Conservation (phyloP, 2,329 filamentous ascomycete species). For the Hansfordia pulvinata region DNA sequence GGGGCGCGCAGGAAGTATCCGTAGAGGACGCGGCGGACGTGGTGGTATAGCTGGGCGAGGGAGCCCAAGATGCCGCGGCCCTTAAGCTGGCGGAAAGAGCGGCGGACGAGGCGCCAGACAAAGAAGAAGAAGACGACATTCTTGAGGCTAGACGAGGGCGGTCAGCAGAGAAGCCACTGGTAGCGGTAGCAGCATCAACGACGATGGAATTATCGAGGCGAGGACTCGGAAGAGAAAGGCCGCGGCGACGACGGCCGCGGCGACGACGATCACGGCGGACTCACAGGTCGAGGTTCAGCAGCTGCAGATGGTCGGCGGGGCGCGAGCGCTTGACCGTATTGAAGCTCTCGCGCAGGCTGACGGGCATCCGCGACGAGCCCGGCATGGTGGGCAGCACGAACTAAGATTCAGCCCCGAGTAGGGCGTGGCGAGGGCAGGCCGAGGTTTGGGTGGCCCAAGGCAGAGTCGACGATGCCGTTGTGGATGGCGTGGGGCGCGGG, state of each 20-base stretch:
- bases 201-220: too few relatives aligned
- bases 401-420: too few relatives aligned
- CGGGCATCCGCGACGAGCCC: conserved; percentile 56
- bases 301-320: conserved; percentile 39
- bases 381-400: conserved; percentile 41
- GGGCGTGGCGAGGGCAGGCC: too few relatives aligned
- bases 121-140: conserved; percentile 87
- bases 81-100: conserved; percentile 69
- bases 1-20: conserved; percentile 76
- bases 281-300: conserved; percentile 58
- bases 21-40: conserved; percentile 61
- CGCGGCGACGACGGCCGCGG: too few relatives aligned
- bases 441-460: too few relatives aligned
- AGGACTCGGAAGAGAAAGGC: too few relatives aligned
- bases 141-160: conserved; percentile 44
- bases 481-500: too few relatives aligned
- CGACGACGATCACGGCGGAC: too few relatives aligned
- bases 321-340: conserved; percentile 43
- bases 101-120: conserved; percentile 68
- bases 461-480: too few relatives aligned
- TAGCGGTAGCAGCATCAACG: too few relatives aligned
- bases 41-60: conserved; percentile 58
- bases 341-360: conserved; percentile 56
- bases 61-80: conserved; percentile 81
- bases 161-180: too few relatives aligned